phyloP scores from a whole-genome alignment of 2,329 filamentous ascomycete genomes.

The Laburnicola sp. region DNA sequence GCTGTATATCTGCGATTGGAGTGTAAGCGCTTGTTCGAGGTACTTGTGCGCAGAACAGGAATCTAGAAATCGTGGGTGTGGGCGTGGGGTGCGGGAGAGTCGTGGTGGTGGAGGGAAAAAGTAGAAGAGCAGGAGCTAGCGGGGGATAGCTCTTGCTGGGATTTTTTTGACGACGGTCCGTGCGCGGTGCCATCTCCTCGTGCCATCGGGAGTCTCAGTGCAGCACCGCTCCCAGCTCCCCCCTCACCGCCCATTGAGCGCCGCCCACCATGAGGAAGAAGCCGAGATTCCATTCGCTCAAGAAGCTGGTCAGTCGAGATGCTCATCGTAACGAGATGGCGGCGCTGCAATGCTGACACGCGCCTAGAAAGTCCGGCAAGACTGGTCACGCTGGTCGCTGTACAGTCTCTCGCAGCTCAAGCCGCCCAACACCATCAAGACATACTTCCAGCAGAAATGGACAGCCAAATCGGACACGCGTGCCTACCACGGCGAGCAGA shows the following conservation, averaged over 20 bases:
- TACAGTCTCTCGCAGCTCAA: slow-evolving; percentile 74
- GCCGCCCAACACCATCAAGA: slow-evolving; percentile 52
- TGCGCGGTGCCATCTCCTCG: background rate
- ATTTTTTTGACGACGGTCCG: slow-evolving; percentile 9
- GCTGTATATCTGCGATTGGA: slow-evolving; percentile 14
- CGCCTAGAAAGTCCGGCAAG: slow-evolving; percentile 82
- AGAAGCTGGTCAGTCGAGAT: slow-evolving; percentile 61
- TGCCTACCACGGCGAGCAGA: slow-evolving; percentile 91
- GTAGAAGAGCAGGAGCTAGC: slow-evolving; percentile 19
- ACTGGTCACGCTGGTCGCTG: slow-evolving; percentile 97
- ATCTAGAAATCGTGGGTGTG: background rate
- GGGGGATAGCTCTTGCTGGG: slow-evolving; percentile 9
- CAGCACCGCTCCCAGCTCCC: slow-evolving; percentile 2
- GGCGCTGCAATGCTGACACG: slow-evolving; percentile 11
- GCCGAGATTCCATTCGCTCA: slow-evolving; percentile 67
- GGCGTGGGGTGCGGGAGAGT: slow-evolving; percentile 1
- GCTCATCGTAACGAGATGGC: background rate
- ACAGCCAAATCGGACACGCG: slow-evolving; percentile 79
- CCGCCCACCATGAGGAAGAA: slow-evolving; percentile 50
- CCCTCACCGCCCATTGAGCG: slow-evolving; percentile 16
- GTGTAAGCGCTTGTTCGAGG: slow-evolving; percentile 1
- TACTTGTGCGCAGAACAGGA: background rate
- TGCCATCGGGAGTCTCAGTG: background rate
- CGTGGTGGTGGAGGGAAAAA: slow-evolving; percentile 11
- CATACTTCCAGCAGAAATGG: slow-evolving; percentile 99